A percentile compares a stretch with the other conserved stretches of the same genome.
These are phyloP conservation scores for Brassica incana DNA, from an alignment of 345 rosid genomes.

Conservation along the genomic window DNA sequence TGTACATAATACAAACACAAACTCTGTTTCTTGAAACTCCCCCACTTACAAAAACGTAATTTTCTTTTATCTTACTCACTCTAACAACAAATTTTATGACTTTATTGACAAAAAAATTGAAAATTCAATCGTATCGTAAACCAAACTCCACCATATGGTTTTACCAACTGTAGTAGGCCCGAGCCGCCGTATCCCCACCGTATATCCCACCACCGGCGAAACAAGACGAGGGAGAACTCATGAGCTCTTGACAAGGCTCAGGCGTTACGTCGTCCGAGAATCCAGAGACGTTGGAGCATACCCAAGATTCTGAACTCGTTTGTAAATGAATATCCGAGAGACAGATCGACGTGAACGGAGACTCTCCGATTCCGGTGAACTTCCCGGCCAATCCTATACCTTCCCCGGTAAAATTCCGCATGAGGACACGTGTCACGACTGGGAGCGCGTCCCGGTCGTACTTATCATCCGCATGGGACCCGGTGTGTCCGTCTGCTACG, in stretches of 20 bases:
- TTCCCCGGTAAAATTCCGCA: slow-evolving; percentile 58
- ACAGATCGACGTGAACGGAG: slow-evolving; percentile 74
- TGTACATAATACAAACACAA: slow-evolving; percentile 32
- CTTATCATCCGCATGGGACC: slow-evolving; percentile 73
- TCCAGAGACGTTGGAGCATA: slow-evolving; percentile 69
- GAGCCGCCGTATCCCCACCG: slow-evolving; percentile 12
- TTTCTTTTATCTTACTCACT: not conserved
- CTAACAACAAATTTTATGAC: slow-evolving; percentile 30
- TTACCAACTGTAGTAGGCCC: slow-evolving; percentile 31
- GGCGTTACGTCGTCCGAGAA: slow-evolving; percentile 70
- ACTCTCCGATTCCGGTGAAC: slow-evolving; percentile 65
- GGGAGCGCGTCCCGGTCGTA: slow-evolving; percentile 76
- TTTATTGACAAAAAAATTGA: slow-evolving; percentile 35
- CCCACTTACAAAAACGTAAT: slow-evolving; percentile 8
- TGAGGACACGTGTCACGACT: slow-evolving; percentile 42
- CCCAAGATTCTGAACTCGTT: slow-evolving; percentile 52
- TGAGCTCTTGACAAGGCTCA: slow-evolving; percentile 61
- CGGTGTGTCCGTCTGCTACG: slow-evolving; percentile 56
- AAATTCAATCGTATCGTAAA: slow-evolving; percentile 37
- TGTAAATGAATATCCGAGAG: slow-evolving; percentile 59
- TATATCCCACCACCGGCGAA: not conserved
- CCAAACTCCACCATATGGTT: slow-evolving; percentile 26
- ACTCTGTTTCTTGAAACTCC: slow-evolving; percentile 27
- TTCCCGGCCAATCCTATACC: slow-evolving; percentile 64
- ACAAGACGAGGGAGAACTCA: slow-evolving; percentile 32